Evolutionary conservation across 164 flowering plant species (phyloP).

Genomic region (Cinnamomum micranthum): DNA sequence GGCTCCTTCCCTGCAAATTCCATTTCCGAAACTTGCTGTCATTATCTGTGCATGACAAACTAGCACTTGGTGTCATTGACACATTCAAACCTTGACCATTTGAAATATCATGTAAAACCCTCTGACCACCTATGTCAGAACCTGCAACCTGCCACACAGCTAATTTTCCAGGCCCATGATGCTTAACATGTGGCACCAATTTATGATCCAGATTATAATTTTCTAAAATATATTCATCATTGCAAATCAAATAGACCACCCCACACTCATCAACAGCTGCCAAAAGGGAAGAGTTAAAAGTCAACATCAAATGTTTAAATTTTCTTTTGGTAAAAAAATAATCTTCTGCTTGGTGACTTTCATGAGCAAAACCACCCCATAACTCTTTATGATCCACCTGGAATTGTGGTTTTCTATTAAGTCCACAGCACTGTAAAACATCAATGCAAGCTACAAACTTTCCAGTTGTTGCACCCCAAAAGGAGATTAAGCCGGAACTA

Average conservation of each 20-base stretch:
- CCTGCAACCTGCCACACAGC: constrained; percentile 76
- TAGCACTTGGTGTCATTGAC: constrained; percentile 12
- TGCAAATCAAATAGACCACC: constrained; percentile 50
- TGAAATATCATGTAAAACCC: constrained; percentile 25
- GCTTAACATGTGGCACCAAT: constrained; percentile 35
- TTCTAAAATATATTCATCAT: constrained; percentile 35
- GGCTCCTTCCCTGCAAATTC: constrained; percentile 18
- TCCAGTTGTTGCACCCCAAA: constrained; percentile 57
- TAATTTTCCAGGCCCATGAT: constrained; percentile 43
- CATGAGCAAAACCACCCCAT: constrained; percentile 9
- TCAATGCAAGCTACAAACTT: constrained; percentile 48
- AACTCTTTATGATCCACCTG: constrained; percentile 16
- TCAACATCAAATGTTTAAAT: constrained; percentile 58
- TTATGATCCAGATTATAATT: constrained; percentile 27
- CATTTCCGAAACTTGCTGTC: constrained; percentile 11
- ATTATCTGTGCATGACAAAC: constrained; percentile 7
- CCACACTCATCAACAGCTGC: constrained; percentile 78
- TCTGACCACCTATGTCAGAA: constrained; percentile 57
- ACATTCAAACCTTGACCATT: constrained; percentile 3
- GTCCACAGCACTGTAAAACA: constrained; percentile 42
- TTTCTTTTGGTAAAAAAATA: constrained; percentile 24
- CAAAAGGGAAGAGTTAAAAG: constrained; percentile 57
- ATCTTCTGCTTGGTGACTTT: constrained; percentile 4
- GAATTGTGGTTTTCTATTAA: constrained; percentile 17
- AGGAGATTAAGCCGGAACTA: constrained; percentile 49